Evolutionary conservation across 2,329 filamentous ascomycete species (phyloP).

Genomic region (Alternaria hordeiaustralica): DNA sequence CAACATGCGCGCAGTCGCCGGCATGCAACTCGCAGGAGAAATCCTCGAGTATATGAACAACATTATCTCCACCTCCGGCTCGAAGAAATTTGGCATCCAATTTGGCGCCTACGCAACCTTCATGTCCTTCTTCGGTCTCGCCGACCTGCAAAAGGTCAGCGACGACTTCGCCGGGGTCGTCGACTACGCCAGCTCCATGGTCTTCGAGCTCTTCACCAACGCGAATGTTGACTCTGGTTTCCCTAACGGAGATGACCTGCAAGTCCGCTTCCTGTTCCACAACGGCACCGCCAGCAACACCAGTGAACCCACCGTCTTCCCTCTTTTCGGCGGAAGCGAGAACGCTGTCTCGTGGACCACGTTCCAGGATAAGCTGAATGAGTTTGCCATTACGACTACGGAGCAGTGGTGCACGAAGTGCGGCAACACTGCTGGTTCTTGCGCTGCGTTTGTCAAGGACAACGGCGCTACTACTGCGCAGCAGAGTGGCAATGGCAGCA

Average conservation of each 20-base stretch:
- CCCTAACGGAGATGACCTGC: slow-evolving; percentile 58
- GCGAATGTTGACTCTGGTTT: slow-evolving; percentile 50
- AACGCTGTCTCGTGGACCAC: slow-evolving; percentile 69
- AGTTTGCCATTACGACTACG: slow-evolving; percentile 71
- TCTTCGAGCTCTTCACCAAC: slow-evolving; percentile 72
- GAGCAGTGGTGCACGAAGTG: slow-evolving; percentile 76
- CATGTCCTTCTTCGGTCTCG: slow-evolving; percentile 67
- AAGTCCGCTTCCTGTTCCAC: slow-evolving; percentile 68
- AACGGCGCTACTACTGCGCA: slow-evolving; percentile 7
- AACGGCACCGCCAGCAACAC: slow-evolving; percentile 62
- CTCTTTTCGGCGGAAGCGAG: slow-evolving; percentile 65
- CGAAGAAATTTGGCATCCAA: slow-evolving; percentile 58
- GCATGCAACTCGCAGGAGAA: slow-evolving; percentile 57
- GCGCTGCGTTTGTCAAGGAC: slow-evolving; percentile 57
- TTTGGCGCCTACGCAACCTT: slow-evolving; percentile 69
- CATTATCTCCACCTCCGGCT: slow-evolving; percentile 48
- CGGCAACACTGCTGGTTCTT: slow-evolving; percentile 73
- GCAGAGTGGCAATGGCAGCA: slow-evolving; percentile 37
- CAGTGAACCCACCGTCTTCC: slow-evolving; percentile 60
- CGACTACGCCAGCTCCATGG: slow-evolving; percentile 84
- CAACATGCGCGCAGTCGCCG: slow-evolving; percentile 54
- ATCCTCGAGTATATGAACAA: slow-evolving; percentile 54
- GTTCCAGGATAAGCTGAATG: slow-evolving; percentile 68
- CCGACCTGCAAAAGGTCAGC: slow-evolving; percentile 57
- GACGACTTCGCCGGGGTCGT: slow-evolving; percentile 75